Percentiles rank a stretch among this genome's conserved stretches.
phyloP scores from a whole-genome alignment of 1,284 basidiomycete genomes.

The Rhodotorula sp. region DNA sequence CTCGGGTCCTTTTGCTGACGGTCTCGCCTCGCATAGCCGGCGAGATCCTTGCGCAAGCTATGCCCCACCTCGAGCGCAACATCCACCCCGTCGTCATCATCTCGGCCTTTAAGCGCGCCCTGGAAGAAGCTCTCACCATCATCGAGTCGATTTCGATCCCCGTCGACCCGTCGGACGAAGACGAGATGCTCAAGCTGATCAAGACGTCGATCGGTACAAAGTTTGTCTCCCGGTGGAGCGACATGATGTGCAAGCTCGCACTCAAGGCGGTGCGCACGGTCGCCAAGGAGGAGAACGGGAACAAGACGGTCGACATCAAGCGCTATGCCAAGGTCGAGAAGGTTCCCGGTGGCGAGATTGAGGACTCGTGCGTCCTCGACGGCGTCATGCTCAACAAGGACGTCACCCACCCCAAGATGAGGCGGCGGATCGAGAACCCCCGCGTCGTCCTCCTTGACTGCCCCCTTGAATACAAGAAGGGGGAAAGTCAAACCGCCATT shows the following conservation, averaged over 20 bases:
- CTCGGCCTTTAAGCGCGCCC: conserved; percentile 92
- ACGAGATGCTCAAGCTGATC: conserved; percentile 93
- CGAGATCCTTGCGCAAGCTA: conserved; percentile 95
- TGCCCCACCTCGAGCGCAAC: conserved; percentile 88
- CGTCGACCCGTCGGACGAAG: conserved; percentile 82
- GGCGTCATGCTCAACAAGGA: conserved; percentile 99
- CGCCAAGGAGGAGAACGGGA: conserved; percentile 59
- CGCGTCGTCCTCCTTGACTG: conserved; percentile 90
- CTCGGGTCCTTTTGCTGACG: neutral
- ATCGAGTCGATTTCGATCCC: conserved; percentile 83
- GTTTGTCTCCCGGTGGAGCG: conserved; percentile 93
- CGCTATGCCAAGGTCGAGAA: conserved; percentile 97
- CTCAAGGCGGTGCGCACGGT: conserved; percentile 82
- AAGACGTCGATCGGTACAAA: conserved; percentile 99
- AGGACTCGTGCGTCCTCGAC: conserved; percentile 79
- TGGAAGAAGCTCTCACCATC: conserved; percentile 85
- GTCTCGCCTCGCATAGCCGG: conserved; percentile 62
- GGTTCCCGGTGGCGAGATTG: conserved; percentile 95
- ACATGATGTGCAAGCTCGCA: conserved; percentile 95
- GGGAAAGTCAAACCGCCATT: conserved; percentile 94
- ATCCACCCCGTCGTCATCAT: conserved; percentile 99
- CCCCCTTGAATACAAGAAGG: conserved; percentile 98
- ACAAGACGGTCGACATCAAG: conserved; percentile 91
- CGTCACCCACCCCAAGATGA: conserved; percentile 96
- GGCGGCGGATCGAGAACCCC: conserved; percentile 84